Evolutionary conservation across 2,329 filamentous ascomycete species (phyloP), one percentile per base, ranked within the genome.

Genomic region (Tolypocladium tropicale): DNA sequence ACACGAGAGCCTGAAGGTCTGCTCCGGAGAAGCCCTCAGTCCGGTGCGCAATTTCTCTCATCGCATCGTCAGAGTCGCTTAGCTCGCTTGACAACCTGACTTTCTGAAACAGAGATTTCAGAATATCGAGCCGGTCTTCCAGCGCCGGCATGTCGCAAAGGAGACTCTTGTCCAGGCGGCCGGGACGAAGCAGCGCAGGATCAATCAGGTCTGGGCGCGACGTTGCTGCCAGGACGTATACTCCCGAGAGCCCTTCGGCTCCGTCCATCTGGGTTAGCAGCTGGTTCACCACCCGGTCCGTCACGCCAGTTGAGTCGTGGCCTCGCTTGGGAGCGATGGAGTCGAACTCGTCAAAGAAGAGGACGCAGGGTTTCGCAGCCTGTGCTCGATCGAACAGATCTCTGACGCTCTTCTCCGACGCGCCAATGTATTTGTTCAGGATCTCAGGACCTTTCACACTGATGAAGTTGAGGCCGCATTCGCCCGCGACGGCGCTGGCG

Each of bases 321-420:
- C 94, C 94, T 74, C 94, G 83, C 73, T 97, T 99, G 2, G 94
- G 94, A 0, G 95, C 95, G 60, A 99, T 97, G 41, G 89, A 92
- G 74, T 99, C 94, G 67, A 99, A 99, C 70, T 99, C 94, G 67
- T 99, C 94, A 67, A 99, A 99, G 78, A 99, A 99, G 10, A 99
- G 78, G 5, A 99, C 89, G 64, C 94, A 97, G 0, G 95, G 95
- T 58, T 88, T 85, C 5, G 94, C 94, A 3, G 94, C 93, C 67
- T 87, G 85, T 0, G 94, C 94, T 46, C 94, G 84, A 68, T 96
- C 93, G 66, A 99, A 99, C 1, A 99, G 78, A 69, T 99, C 94
- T 46, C 95, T 85, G 7, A 99, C 92, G 58, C 86, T 91, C 78
- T 99, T 99, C 67, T 99, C 94, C 32, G 89, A 95, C 0, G 94